Conservation (phyloP, 768 basidiomycete species). For the Gymnopilus dilepis region DNA sequence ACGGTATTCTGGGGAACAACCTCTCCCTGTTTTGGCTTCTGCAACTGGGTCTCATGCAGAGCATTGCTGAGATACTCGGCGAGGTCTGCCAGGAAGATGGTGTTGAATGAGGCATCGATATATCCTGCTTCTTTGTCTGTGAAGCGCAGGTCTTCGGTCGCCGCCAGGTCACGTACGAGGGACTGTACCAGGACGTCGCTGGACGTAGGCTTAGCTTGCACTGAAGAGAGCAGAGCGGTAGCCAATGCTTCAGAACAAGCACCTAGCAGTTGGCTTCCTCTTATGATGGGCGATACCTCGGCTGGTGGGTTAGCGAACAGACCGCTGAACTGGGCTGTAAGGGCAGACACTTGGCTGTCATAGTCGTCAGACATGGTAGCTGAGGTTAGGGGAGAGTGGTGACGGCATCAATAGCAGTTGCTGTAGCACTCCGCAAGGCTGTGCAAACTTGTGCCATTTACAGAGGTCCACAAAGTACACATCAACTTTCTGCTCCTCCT, state of each 20-base stretch:
- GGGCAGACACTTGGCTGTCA: neutral
- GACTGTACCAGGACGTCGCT: conserved; percentile 1
- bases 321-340: neutral
- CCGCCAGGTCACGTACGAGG: neutral
- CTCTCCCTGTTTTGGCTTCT: conserved; percentile 2
- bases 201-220: neutral
- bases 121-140: conserved; percentile 5
- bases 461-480: too few species aligned
- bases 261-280: neutral
- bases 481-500: too few species aligned
- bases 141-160: neutral
- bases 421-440: neutral
- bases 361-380: conserved; percentile 1
- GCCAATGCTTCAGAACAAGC: conserved; percentile 7
- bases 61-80: conserved; percentile 1
- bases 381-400: neutral
- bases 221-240: conserved; percentile 1
- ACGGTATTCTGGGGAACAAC: neutral
- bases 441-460: neutral
- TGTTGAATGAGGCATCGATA: neutral
- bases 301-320: neutral
- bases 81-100: neutral
- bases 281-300: neutral
- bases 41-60: conserved; percentile 3
- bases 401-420: neutral